Evolutionary conservation across 805 yeast genomes (phyloP).

Genomic region (Tetrapisispora arboricola): DNA sequence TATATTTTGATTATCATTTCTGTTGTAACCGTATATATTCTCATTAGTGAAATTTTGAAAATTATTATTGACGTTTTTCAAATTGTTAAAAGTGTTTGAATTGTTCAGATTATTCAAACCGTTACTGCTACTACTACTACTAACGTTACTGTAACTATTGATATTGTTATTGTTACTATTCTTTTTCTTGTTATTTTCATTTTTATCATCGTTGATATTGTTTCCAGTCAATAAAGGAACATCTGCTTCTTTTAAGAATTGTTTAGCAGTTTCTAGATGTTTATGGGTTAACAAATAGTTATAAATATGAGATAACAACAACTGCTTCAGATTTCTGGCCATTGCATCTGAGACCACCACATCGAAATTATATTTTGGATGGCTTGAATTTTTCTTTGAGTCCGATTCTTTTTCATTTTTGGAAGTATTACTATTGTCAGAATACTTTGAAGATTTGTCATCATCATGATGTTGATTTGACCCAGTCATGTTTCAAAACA

Average conservation of each 20-base stretch:
- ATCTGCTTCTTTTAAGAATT: constrained; percentile 37
- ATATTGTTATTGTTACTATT: neutral
- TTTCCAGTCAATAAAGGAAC: constrained; percentile 28
- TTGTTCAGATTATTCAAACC: neutral
- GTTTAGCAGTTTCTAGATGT: constrained; percentile 40
- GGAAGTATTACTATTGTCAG: neutral
- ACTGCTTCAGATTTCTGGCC: constrained; percentile 40
- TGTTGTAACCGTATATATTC: neutral
- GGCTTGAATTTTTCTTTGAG: neutral
- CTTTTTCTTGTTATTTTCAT: neutral
- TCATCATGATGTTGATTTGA: neutral
- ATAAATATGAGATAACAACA: constrained; percentile 43
- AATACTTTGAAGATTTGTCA: neutral
- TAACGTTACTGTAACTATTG: neutral
- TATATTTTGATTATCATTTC: neutral
- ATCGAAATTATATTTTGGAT: constrained; percentile 8
- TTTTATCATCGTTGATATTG: neutral
- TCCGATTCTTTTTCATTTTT: neutral
- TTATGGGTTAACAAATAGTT: constrained; percentile 40
- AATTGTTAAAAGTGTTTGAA: constrained; percentile 40
- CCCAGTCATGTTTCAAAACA: neutral
- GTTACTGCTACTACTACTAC: neutral
- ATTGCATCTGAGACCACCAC: constrained; percentile 33
- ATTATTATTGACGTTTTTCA: constrained; percentile 15
- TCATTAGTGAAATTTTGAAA: neutral